These are phyloP conservation scores for Aspergillus glaucus DNA, from an alignment of 2,329 filamentous ascomycete species.

Conservation along the genomic window DNA sequence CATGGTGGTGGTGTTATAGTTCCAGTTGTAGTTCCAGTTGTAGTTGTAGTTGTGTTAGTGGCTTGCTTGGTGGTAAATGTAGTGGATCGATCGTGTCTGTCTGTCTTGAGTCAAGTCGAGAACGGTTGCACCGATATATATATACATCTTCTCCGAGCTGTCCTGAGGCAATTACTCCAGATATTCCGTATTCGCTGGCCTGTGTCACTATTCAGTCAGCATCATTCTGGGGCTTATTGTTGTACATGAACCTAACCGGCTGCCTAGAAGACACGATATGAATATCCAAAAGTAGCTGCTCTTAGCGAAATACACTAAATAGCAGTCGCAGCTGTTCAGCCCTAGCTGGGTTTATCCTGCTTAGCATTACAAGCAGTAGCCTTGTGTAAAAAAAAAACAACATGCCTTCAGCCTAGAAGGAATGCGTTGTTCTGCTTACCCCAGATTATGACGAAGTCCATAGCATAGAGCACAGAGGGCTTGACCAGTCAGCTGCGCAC, in stretches of 20 bases:
- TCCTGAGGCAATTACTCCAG: neutral
- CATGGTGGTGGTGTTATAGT: neutral
- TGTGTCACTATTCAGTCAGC: neutral
- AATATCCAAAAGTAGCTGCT: too few species aligned
- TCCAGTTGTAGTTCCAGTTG: neutral
- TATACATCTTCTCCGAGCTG: neutral
- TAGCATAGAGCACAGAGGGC: too few species aligned
- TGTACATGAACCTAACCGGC: neutral
- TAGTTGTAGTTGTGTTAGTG: neutral
- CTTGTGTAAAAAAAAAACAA: too few species aligned
- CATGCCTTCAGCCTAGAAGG: too few species aligned
- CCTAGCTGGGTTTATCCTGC: too few species aligned
- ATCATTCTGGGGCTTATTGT: neutral
- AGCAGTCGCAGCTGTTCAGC: too few species aligned
- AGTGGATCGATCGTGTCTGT: neutral
- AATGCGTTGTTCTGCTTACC: too few species aligned
- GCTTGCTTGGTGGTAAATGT: too few species aligned
- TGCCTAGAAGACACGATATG: neutral
- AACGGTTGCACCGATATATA: neutral
- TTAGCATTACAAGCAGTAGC: too few species aligned
- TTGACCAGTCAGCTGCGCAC: too few species aligned
- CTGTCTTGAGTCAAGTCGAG: neutral
- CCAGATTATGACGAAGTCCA: too few species aligned
- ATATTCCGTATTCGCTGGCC: neutral
- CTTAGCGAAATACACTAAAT: too few species aligned